Percentiles rank a stretch among this genome's conserved stretches.
phyloP scores from a whole-genome alignment of 2,329 filamentous ascomycete genomes.

The Fusarium secorum region DNA sequence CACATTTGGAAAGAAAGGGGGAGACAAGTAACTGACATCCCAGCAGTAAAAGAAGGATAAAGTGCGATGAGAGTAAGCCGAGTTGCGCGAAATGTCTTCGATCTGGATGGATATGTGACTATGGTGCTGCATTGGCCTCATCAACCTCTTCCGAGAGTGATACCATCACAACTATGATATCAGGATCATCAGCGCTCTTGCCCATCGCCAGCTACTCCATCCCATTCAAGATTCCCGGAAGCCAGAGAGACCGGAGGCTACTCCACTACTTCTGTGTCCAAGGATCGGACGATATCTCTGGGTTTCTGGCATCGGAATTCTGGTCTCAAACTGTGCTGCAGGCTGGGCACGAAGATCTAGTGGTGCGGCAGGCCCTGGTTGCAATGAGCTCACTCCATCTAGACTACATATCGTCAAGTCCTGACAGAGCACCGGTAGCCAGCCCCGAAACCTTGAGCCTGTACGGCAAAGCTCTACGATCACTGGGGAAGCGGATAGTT shows the following conservation, averaged over 20 bases:
- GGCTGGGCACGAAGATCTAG: conserved; percentile 2
- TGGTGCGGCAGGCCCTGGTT: conserved; percentile 4
- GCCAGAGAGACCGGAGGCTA: neutral
- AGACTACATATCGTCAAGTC: neutral
- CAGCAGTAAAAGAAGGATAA: conserved; percentile 9
- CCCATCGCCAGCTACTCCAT: conserved; percentile 4
- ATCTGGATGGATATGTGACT: conserved; percentile 9
- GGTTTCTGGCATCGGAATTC: conserved; percentile 1
- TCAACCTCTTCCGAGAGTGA: too few relatives aligned
- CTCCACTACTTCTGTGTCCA: conserved; percentile 19
- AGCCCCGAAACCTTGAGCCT: neutral
- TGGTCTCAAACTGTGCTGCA: conserved; percentile 4
- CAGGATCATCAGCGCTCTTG: neutral
- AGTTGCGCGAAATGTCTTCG: neutral
- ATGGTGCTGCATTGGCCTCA: neutral
- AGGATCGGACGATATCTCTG: conserved; percentile 1
- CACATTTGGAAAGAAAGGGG: too few relatives aligned
- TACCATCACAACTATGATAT: rapidly evolving
- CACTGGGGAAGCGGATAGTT: neutral
- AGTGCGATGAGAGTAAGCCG: conserved; percentile 2
- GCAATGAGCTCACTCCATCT: conserved; percentile 15
- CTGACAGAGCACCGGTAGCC: neutral
- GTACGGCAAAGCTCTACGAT: neutral
- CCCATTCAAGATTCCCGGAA: conserved; percentile 6
- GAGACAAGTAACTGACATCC: neutral